phyloP scores from a whole-genome alignment of 192 early-diverging fungal genomes.

The Gryganskiella cystojenkinii region DNA sequence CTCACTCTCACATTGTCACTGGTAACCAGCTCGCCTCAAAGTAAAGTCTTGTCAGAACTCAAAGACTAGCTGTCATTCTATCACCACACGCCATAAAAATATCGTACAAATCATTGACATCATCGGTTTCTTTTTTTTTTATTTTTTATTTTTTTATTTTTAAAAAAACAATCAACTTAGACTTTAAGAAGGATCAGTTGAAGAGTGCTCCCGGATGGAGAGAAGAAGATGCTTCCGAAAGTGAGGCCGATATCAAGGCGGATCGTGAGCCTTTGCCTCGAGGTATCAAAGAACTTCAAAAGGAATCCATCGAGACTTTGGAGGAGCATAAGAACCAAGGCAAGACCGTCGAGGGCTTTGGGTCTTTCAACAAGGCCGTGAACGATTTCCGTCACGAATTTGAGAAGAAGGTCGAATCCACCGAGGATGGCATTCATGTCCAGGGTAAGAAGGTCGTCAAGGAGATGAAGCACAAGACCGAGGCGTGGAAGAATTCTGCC shows the following conservation, averaged over 20 bases:
- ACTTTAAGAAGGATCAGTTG: constrained; percentile 10
- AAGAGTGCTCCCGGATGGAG: constrained; percentile 44
- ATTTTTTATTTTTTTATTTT: no score
- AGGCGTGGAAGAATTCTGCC: background rate
- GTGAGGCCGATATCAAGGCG: constrained; percentile 46
- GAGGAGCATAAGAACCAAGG: background rate
- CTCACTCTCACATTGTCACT: no score
- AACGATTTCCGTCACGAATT: background rate
- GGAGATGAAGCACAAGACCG: background rate
- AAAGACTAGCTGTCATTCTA: no score
- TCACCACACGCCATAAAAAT: no score
- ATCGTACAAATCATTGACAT: no score
- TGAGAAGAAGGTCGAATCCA: background rate
- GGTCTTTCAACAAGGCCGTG: background rate
- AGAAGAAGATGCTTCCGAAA: constrained; percentile 22
- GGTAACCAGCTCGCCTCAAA: no score
- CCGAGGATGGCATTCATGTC: background rate
- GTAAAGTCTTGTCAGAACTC: no score
- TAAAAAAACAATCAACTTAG: no score
- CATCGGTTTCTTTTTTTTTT: no score
- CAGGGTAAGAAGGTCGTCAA: constrained; percentile 8
- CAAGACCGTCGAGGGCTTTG: background rate
- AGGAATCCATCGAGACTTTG: constrained; percentile 11
- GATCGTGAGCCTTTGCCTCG: constrained; percentile 30
- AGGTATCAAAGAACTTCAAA: constrained; percentile 20